Percentiles rank a stretch among this genome's conserved stretches.
Evolutionary conservation across 495 filamentous ascomycete species (phyloP).

Genomic region (Penicillium lividum): DNA sequence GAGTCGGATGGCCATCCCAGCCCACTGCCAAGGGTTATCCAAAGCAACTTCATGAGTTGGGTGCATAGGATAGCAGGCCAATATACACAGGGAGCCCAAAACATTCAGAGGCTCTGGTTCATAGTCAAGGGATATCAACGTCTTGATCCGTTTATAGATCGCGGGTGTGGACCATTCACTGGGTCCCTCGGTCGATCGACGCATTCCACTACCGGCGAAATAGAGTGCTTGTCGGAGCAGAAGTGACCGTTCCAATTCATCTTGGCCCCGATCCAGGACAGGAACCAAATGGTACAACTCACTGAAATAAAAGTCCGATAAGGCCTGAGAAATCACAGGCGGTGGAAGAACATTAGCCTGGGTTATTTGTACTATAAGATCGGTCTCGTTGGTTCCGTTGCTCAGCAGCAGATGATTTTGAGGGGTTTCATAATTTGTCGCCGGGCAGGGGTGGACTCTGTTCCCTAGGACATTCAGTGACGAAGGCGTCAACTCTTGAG

Average conservation of each 20-base stretch:
- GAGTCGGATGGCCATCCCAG: conserved; percentile 18
- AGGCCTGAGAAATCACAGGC: neutral
- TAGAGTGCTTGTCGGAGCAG: conserved; percentile 20
- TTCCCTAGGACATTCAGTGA: neutral
- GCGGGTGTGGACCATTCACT: conserved; percentile 12
- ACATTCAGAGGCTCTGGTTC: conserved; percentile 10
- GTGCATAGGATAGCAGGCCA: conserved; percentile 10
- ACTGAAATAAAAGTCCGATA: neutral
- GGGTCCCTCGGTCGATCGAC: conserved; percentile 7
- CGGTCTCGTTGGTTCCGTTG: neutral
- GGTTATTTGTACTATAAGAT: neutral
- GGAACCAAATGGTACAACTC: conserved; percentile 10
- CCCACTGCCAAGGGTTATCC: conserved; percentile 26
- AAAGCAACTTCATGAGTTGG: conserved; percentile 14
- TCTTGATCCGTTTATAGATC: conserved; percentile 22
- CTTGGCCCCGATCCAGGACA: conserved; percentile 14
- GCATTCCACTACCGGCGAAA: conserved; percentile 21
- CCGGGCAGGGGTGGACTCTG: neutral
- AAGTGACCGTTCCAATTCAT: conserved; percentile 2
- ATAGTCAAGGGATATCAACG: conserved; percentile 14
- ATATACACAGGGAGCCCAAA: neutral
- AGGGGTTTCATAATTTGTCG: neutral
- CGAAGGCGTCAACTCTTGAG: neutral
- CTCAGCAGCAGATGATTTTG: neutral
- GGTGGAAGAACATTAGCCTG: neutral